Evolutionary conservation across 257 asterid species (phyloP), one percentile per base, ranked within the genome.

Genomic region (Fraxinus excelsior): DNA sequence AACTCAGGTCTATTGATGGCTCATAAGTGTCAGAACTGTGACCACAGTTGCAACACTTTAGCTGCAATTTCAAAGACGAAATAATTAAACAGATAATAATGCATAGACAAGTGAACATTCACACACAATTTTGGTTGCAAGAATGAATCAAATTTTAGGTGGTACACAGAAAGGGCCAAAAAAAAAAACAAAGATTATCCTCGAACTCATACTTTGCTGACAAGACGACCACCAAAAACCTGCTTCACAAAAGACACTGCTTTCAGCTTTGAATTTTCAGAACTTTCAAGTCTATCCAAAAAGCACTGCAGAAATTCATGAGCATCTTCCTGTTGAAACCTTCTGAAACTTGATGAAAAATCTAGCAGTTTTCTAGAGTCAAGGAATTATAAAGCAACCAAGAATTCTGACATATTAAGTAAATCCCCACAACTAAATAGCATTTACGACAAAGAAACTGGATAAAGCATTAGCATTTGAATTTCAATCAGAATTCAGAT

Each of bases 251-350:
- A 46, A 82, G 86, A 44, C 35, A 28, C 18, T 34, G 37, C 28
- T 28, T 75, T 74, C 23, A 10, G 26, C 77, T 76, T 73, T 32
- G 70, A 42, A 79, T 85, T 74, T 40, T 74, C 44, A 58, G 82
- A 87, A 26, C 74, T 82, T 75, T 90, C 98, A 70, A 95, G 98
- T 79, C 83, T 87, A 82, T 92, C 94, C 87, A 94, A 51, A 80
- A 91, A 90, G 68, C 96, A 94, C 74, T 92, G 94, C 25, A 94
- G 89, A 79, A 92, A 94, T 70, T 94, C 97, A 73, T 92, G 96
- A 72, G 98, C 96, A 84, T 94, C 99, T 82, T 92, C 98, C 78
- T 92, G 98, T 84, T 87, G 94, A 66, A n/a, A 89, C 65, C 85
- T 85, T 67, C 68, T 74, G 73, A 94, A 94, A 75, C 81, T 42